These are phyloP conservation scores for Penicillium alfredii DNA, from an alignment of 495 filamentous ascomycete species.

Conservation along the genomic window DNA sequence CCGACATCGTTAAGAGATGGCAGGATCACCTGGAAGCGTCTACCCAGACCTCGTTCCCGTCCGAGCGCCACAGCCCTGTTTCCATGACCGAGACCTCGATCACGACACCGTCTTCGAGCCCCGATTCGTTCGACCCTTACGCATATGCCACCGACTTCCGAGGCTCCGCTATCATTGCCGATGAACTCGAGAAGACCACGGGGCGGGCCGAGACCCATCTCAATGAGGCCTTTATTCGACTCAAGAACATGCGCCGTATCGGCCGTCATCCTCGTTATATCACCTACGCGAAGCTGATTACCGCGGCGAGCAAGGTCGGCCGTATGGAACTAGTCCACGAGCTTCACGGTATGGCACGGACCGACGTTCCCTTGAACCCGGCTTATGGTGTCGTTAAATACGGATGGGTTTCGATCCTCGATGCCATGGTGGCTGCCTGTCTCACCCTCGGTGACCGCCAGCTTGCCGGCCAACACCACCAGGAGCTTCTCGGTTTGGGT, in stretches of 20 bases:
- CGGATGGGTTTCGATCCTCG: conserved; percentile 90
- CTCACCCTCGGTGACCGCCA: conserved; percentile 74
- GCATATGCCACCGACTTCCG: conserved; percentile 83
- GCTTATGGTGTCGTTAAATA: conserved; percentile 81
- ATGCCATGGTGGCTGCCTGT: conserved; percentile 92
- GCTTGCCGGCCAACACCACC: conserved; percentile 78
- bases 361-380: conserved; percentile 75
- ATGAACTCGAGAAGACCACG: conserved; percentile 71
- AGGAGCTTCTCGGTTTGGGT: conserved; percentile 82
- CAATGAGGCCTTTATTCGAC: conserved; percentile 72
- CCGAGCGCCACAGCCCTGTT: conserved; percentile 34
- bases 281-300: conserved; percentile 91
- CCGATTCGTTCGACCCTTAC: conserved; percentile 87
- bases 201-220: conserved; percentile 63
- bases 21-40: conserved; percentile 46
- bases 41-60: conserved; percentile 27
- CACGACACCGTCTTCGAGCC: conserved; percentile 42
- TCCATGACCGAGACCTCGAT: conserved; percentile 33
- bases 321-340: conserved; percentile 77
- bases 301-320: conserved; percentile 75
- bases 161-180: conserved; percentile 81
- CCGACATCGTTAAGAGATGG: conserved; percentile 55
- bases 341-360: conserved; percentile 77
- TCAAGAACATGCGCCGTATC: conserved; percentile 87
- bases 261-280: conserved; percentile 91